A percentile compares a stretch with the other conserved stretches of the same genome.
phyloP scores from a whole-genome alignment of 495 filamentous ascomycete species.

The Sphaerosporella brunnea region DNA sequence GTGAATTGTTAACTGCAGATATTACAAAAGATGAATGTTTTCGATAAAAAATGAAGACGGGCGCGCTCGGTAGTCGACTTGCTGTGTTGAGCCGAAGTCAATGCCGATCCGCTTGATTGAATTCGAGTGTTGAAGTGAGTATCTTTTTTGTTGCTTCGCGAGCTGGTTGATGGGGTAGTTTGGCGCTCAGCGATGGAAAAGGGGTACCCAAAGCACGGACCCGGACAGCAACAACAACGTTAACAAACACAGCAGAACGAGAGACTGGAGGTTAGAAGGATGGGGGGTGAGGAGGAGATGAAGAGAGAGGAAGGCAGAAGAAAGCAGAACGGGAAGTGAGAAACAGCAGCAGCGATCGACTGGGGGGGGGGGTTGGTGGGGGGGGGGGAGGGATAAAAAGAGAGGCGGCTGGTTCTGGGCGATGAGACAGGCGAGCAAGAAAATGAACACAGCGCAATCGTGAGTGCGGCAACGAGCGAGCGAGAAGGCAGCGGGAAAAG shows the following conservation, averaged over 20 bases:
- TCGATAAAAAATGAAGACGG: no score
- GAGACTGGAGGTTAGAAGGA: constrained; percentile 17
- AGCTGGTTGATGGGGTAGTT: no score
- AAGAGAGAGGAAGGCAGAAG: constrained; percentile 13
- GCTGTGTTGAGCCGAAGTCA: constrained; percentile 1
- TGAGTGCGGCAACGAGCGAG: not conserved
- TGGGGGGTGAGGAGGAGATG: constrained; percentile 15
- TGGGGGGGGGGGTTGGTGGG: not conserved
- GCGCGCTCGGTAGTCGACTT: not conserved
- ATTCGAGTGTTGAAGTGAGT: no score
- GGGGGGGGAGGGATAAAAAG: not conserved
- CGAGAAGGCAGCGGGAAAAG: not conserved
- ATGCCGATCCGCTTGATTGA: no score
- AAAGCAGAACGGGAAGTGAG: not conserved
- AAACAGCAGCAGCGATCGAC: constrained; percentile 5
- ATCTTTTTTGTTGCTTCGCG: not conserved
- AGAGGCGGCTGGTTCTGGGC: constrained; percentile 3
- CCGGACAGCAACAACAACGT: no score
- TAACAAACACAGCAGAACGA: constrained; percentile 9
- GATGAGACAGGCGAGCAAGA: not conserved
- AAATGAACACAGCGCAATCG: not conserved
- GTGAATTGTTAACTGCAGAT: not conserved
- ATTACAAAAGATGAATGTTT: constrained; percentile 1
- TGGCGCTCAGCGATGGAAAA: constrained; percentile 1
- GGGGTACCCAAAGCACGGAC: not conserved